A percentile compares a stretch with the other conserved stretches of the same genome.
Evolutionary conservation across 352 stramenopile genomes (phyloP).

Genomic region (Pythium inflatum): DNA sequence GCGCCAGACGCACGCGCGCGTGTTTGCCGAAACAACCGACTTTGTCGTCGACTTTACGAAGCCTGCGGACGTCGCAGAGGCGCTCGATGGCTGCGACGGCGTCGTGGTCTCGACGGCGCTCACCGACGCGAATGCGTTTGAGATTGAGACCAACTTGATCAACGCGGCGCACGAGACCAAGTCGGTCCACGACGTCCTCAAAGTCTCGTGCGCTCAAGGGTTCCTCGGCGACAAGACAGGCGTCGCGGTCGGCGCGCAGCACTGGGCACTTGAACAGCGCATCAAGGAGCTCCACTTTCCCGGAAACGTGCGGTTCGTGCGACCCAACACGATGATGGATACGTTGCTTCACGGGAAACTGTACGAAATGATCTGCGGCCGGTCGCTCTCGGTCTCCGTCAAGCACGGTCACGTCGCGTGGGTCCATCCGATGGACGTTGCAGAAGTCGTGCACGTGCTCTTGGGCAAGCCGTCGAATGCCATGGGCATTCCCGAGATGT

Average conservation of each 20-base stretch:
- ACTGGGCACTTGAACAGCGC: conserved; percentile 54
- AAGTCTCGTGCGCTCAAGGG: conserved; percentile 60
- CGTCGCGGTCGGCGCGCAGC: conserved; percentile 43
- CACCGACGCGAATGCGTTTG: conserved; percentile 25
- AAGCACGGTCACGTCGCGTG: conserved; percentile 63
- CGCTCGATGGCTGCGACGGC: conserved; percentile 49
- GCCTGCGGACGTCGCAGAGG: conserved; percentile 44
- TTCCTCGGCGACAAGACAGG: conserved; percentile 41
- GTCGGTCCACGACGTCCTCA: conserved; percentile 38
- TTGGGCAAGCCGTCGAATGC: conserved; percentile 1
- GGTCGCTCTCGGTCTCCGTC: conserved; percentile 66
- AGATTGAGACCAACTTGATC: conserved; percentile 34
- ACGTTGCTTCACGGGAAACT: conserved; percentile 51
- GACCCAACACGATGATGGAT: conserved; percentile 61
- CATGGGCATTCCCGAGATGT: conserved; percentile 23
- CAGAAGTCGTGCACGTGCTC: conserved; percentile 45
- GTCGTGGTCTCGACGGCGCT: conserved; percentile 43
- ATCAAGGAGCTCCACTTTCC: conserved; percentile 30
- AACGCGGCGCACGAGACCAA: conserved; percentile 24
- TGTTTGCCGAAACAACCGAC: conserved; percentile 39
- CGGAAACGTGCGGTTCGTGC: conserved; percentile 40
- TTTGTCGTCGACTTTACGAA: conserved; percentile 50
- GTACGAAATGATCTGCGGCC: conserved; percentile 64
- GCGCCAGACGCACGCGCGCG: conserved; percentile 29
- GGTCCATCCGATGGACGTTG: conserved; percentile 63